Evolutionary conservation across 1,284 basidiomycete species (phyloP).

Genomic region (Leucoagaricus sp.): DNA sequence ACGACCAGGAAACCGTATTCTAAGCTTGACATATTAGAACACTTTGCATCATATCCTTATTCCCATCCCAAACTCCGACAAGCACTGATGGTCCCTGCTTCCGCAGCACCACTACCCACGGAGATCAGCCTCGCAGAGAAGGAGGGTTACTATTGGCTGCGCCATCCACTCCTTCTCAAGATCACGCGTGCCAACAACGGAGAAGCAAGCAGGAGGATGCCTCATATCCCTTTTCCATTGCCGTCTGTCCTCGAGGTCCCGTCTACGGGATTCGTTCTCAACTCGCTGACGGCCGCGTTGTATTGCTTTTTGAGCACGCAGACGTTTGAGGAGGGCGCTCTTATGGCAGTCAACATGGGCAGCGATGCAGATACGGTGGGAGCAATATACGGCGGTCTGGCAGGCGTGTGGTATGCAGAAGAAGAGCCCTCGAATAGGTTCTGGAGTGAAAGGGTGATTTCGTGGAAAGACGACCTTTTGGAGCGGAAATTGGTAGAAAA

Average conservation of each 20-base stretch:
- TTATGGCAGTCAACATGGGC: constrained; percentile 44
- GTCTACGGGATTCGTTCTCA: constrained; percentile 39
- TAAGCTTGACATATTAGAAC: constrained; percentile 38
- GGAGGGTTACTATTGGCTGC: constrained; percentile 10
- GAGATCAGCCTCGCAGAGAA: constrained; percentile 2
- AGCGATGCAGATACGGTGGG: constrained; percentile 45
- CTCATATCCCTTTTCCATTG: constrained; percentile 26
- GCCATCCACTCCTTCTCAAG: constrained; percentile 8
- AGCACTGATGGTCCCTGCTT: constrained; percentile 30
- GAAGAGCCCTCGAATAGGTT: constrained; percentile 25
- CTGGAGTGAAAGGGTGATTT: constrained; percentile 37
- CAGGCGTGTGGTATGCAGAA: constrained; percentile 41
- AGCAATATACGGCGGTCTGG: constrained; percentile 43
- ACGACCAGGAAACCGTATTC: constrained; percentile 24
- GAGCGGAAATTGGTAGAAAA: constrained; percentile 35
- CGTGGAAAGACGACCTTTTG: constrained; percentile 35
- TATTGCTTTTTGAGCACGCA: constrained; percentile 45
- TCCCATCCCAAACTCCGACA: constrained; percentile 28
- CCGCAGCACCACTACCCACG: constrained; percentile 16
- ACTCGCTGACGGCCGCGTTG: constrained; percentile 40
- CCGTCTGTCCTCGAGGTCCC: constrained; percentile 31
- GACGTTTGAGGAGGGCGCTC: constrained; percentile 42
- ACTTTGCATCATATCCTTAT: constrained; percentile 38
- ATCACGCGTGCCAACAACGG: constrained; percentile 7
- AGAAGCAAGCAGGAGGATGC: neutral